Evolutionary conservation across 177 flowering plant species (phyloP), one percentile per base, ranked within the genome.

Genomic region (Vitis hybrid): DNA sequence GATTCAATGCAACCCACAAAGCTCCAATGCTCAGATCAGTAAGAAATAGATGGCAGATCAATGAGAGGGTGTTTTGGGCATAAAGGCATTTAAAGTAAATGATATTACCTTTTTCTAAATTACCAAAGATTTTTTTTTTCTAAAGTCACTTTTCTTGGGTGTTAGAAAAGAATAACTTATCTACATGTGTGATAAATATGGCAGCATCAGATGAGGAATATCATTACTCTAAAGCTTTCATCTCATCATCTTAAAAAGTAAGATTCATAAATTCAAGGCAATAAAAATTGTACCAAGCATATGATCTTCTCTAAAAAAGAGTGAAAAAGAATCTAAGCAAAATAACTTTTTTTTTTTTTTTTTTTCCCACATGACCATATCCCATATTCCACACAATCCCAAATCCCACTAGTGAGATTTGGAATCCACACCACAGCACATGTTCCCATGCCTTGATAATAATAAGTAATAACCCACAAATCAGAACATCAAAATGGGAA

Each of bases 371-470:
- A 17, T 48, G 2, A n/a, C 21, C 34, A 10, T 11, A 57, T 30
- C 51, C 69, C 55, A 49, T 64, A 65, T 63, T 18, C 66, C 69
- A 45, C 61, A 54, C 78, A 34, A 59, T 60, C 71, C 26, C 49
- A 48, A 49, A 70, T 76, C 64, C 76, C 32, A 15, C 67, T 54
- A 58, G 60, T 32, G 51, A 60, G 77, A 75, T 34, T 54, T 73
- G 70, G 74, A 68, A 76, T 74, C 79, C 30, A 26, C 73, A 79
- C 64, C 68, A 76, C 12, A 58, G 32, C 60, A 34, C 11, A 64
- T 26, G 17, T 71, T 70, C 75, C 71, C 55, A 59, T 60, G 66
- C 63, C 57, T 64, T 49, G 30, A 59, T 58, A 51, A 77, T 15
- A 65, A 19, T 7, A 65, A 63, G 50, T 67, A 45, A 45, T 26